Evolutionary conservation across 192 early-diverging fungal species (phyloP), one percentile per base, ranked within the genome.

Genomic region (Umbelopsis isabellina): DNA sequence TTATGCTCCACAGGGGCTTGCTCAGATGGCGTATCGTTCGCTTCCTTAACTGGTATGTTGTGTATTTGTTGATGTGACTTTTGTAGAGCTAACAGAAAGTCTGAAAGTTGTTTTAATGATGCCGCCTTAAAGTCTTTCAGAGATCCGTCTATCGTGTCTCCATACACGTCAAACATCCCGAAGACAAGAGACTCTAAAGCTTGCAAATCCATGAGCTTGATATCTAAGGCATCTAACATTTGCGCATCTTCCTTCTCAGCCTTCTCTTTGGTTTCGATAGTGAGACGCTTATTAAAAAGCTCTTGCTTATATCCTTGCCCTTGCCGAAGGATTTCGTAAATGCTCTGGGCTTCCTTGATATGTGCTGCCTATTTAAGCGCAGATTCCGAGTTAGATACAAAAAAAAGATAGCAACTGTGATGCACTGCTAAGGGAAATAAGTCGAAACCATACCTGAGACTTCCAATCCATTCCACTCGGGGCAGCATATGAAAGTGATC

Each of bases 61-160:
- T 61, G 68, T 15, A 70, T 30, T 46, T 65, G 47, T 33, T 69
- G 47, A 49, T 75, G 71, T 20, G 69, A 72, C 37, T 47, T 35
- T 46, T 80, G 76, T 33, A 80, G 51, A 0, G 79, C 74, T 5
- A 73, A 37, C 37, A 76, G 71, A 37, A 80, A 80, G 30, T 80
- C 74, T 67, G 66, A 73, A 18, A 74, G 65, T 2, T 76, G 49
- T 25, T 65, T 52, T 12, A 80, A 46, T 1, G 74, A 67, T 35
- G 74, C 70, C 10, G 61, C 71, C 11, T 68, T 67, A 16, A 67
- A 80, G 23, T 80, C 75, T 45, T 65, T 46, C 23, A 33, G 33
- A 10, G 67, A 22, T 25, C 64, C 46, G 21, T 75, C 58, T 3
- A 80, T 75, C 1, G 72, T 73, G 13, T 69, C 46, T 8, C 23